A percentile compares a stretch with the other conserved stretches of the same genome.
phyloP scores from a whole-genome alignment of 257 asterid genomes.

The Rauvolfia tetraphylla region DNA sequence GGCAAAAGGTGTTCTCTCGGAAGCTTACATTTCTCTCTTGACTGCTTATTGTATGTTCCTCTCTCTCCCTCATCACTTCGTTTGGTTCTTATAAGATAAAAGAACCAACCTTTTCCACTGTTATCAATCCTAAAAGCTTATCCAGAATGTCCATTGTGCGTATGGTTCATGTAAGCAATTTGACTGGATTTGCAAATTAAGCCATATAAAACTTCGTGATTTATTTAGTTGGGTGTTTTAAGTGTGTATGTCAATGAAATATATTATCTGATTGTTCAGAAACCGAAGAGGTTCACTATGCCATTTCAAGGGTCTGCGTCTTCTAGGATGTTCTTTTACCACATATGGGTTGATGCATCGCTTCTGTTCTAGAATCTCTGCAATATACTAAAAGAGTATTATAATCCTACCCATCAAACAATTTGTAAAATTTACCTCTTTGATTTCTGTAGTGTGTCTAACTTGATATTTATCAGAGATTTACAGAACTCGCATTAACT shows the following conservation, averaged over 20 bases:
- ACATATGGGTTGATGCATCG: background rate
- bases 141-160: background rate
- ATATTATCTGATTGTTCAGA: background rate
- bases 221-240: background rate
- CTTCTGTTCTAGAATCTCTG: background rate
- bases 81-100: background rate
- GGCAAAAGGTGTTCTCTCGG: background rate
- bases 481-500: background rate
- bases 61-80: background rate
- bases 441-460: background rate
- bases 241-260: background rate
- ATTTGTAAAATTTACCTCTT: background rate
- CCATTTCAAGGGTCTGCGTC: background rate
- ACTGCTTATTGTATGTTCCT: background rate
- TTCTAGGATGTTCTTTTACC: too few relatives aligned
- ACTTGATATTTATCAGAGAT: background rate
- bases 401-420: background rate
- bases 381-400: background rate
- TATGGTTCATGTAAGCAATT: background rate
- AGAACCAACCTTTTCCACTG: background rate
- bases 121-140: background rate
- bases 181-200: background rate
- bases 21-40: background rate
- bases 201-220: background rate
- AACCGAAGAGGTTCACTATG: background rate